Base-by-base conservation (phyloP, 169 alveolate genomes). In the Babesia gibsoni region DNA sequence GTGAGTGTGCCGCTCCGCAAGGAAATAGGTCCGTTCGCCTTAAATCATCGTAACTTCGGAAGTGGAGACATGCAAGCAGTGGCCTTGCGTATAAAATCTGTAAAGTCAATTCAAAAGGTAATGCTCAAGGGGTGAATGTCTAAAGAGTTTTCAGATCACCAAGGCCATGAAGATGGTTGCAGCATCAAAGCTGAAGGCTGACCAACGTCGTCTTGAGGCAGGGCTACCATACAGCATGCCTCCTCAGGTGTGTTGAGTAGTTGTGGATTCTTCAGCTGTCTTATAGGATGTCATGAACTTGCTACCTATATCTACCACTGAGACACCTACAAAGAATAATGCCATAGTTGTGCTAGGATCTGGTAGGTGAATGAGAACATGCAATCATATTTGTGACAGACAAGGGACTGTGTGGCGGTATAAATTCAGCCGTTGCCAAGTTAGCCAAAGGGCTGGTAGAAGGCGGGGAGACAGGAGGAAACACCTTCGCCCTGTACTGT, bases 161-260 rank as follows among this genome's bases (percentile, higher is more conserved):
- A 92, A 93, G 79, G 96, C 98, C 72, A 94, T 92, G 97, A 92
- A 95, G 91, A 95, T 95, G 98, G 96, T 95, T 81, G 98, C 98
- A 23, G 97, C 98, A n/a, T 88, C 98, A 18, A 95, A 95, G 65
- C 93, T 95, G 84, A 93, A 89, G 66, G 92, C 91, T 39, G 97
- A 95, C 63, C 94, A 93, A 48, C 74, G 89, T 39, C 75, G 95
- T 20, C 65, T 91, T 35, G 93, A 85, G 61, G 45, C 70, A 18
- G 93, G 93, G 10, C 32, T 84, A 18, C 90, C 90, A 42, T 88
- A 81, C 54, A 69, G 91, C n/a, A 36, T 33, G 33, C 92, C 92
- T 0, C 58, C 84, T 4, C 88, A 80, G 67, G 91, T 85, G 14
- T n/a, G 88, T 29, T 53, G 20, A n/a, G 27, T 22, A 29, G 16